These are phyloP conservation scores for Tricholoma bakamatsutake DNA, from an alignment of 768 basidiomycete species.

Conservation along the genomic window DNA sequence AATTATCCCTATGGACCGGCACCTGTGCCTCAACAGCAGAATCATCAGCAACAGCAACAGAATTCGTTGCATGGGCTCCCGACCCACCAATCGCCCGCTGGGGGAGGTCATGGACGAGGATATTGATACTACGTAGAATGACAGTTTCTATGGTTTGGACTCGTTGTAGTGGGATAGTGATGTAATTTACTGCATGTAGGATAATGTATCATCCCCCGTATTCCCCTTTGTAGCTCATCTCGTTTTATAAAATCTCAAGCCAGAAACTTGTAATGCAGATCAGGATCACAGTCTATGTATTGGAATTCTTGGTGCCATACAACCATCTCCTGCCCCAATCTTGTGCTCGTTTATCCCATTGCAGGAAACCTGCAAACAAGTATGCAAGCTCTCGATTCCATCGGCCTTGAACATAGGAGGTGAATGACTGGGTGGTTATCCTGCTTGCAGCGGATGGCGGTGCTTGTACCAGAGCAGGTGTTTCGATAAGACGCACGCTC, in stretches of 20 bases:
- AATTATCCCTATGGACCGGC: slow-evolving; percentile 7
- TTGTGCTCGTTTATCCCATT: slow-evolving; percentile 40
- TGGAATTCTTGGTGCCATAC: slow-evolving; percentile 28
- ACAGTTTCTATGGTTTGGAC: neutral
- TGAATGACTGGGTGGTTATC: slow-evolving; percentile 41
- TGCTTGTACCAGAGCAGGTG: slow-evolving; percentile 40
- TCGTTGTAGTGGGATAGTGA: neutral
- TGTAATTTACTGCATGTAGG: neutral
- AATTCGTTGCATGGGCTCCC: neutral
- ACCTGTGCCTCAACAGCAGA: slow-evolving; percentile 14
- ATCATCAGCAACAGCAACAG: slow-evolving; percentile 15
- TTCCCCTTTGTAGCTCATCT: neutral
- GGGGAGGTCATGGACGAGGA: neutral
- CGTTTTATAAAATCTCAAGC: neutral
- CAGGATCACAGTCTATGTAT: neutral
- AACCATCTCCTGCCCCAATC: slow-evolving; percentile 42
- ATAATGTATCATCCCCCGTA: neutral
- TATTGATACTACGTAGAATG: neutral
- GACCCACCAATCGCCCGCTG: neutral
- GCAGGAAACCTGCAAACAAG: slow-evolving; percentile 36
- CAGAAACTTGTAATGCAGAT: neutral
- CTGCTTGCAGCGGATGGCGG: slow-evolving; percentile 51
- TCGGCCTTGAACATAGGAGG: slow-evolving; percentile 39
- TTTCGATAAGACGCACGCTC: slow-evolving; percentile 44
- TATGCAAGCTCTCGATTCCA: slow-evolving; percentile 57